Conservation (phyloP, 345 rosid genomes). For the Trapa incisa region DNA sequence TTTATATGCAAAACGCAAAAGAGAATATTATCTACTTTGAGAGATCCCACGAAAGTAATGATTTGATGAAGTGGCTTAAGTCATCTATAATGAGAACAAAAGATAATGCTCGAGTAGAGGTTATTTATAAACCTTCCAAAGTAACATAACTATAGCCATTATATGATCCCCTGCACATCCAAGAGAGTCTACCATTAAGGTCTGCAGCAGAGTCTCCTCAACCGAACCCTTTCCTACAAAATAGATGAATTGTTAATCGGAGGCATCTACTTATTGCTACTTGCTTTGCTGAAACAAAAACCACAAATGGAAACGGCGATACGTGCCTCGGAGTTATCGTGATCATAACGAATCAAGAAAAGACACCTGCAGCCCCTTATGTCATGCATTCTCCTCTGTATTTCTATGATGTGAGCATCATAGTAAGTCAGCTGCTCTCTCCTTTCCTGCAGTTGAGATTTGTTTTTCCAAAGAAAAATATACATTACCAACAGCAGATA, state of each 20-base stretch:
- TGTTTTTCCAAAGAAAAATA: background rate
- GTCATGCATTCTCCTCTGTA: constrained; percentile 49
- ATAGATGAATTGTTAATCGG: background rate
- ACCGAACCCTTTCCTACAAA: constrained; percentile 39
- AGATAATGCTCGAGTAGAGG: background rate
- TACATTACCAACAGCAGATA: background rate
- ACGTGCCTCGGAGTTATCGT: constrained; percentile 40
- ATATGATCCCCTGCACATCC: background rate
- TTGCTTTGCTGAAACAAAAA: background rate
- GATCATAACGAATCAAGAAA: constrained; percentile 39
- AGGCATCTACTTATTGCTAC: too few species aligned
- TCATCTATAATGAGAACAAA: background rate
- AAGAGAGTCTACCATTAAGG: constrained; percentile 8
- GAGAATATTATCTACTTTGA: too few species aligned
- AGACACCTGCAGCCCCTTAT: constrained; percentile 67
- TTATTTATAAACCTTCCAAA: background rate
- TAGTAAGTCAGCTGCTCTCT: constrained; percentile 50
- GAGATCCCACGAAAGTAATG: background rate
- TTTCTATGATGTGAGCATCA: constrained; percentile 40
- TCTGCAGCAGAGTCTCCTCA: constrained; percentile 47
- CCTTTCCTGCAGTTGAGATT: constrained; percentile 30
- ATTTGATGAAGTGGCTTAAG: background rate
- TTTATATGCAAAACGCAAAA: too few species aligned
- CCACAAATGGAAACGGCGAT: background rate
- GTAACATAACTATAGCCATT: constrained; percentile 1